Conservation (phyloP, 192 early-diverging fungal genomes). For the Coemansia sp. region DNA sequence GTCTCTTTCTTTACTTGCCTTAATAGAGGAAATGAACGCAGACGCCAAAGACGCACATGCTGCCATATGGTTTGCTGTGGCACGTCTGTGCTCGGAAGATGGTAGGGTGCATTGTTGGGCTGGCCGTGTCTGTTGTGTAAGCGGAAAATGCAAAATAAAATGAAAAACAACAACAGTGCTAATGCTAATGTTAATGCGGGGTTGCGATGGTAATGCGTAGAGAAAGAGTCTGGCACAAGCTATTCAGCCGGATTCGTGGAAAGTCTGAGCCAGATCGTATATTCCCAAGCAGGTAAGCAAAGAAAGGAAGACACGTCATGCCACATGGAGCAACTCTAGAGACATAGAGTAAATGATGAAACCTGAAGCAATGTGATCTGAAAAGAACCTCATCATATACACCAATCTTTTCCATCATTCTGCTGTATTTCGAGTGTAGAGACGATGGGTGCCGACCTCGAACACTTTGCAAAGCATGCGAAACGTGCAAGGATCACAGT, state of each 20-base stretch:
- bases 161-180: no score
- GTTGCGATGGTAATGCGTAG: slow-evolving; percentile 12
- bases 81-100: slow-evolving; percentile 36
- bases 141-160: no score
- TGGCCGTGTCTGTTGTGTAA: no score
- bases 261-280: slow-evolving; percentile 43
- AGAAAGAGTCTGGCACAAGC: slow-evolving; percentile 14
- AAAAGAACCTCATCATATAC: neutral
- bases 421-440: slow-evolving; percentile 18
- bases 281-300: slow-evolving; percentile 37
- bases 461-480: slow-evolving; percentile 51
- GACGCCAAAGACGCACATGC: slow-evolving; percentile 34
- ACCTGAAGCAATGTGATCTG: neutral
- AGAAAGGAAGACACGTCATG: no score
- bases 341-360: no score
- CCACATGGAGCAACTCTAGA: neutral
- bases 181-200: no score
- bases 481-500: slow-evolving; percentile 50
- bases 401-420: no score
- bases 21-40: slow-evolving; percentile 24
- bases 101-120: slow-evolving; percentile 14
- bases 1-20: neutral
- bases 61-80: slow-evolving; percentile 44
- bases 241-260: slow-evolving; percentile 46
- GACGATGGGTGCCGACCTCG: slow-evolving; percentile 42